These are phyloP conservation scores for Euphorbia lathyris DNA, from an alignment of 345 rosid species.

Conservation along the genomic window DNA sequence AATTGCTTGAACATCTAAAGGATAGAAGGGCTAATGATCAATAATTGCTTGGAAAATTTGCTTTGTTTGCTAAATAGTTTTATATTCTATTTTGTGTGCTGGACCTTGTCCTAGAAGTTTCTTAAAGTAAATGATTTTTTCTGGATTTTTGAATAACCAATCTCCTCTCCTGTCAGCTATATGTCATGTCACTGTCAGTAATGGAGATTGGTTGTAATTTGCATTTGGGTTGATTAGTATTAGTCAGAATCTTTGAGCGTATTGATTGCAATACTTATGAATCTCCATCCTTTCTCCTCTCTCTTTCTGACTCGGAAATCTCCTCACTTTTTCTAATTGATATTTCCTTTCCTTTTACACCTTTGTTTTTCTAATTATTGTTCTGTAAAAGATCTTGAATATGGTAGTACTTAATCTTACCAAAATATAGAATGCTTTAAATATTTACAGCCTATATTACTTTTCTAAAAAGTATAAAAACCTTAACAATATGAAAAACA, in stretches of 20 bases:
- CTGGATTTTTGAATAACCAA: not conserved
- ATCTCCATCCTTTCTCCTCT: not conserved
- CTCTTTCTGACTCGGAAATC: not conserved
- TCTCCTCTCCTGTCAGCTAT: not conserved
- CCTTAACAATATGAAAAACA: not conserved
- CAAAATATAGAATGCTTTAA: too few species aligned
- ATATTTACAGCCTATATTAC: too few species aligned
- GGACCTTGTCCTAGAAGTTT: not conserved
- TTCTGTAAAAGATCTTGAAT: not conserved
- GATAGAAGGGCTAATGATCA: not conserved
- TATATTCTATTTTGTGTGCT: not conserved
- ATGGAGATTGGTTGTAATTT: not conserved
- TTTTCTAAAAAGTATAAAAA: too few species aligned
- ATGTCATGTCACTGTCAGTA: constrained; percentile 2
- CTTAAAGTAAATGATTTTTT: not conserved
- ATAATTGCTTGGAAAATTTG: not conserved
- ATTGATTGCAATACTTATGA: not conserved
- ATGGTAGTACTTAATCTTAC: not conserved
- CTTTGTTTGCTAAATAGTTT: not conserved
- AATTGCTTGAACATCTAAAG: not conserved
- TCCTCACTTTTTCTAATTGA: too few species aligned
- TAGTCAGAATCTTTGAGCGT: not conserved
- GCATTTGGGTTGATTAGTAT: not conserved
- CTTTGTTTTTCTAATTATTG: not conserved
- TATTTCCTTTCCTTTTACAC: not conserved